These are phyloP conservation scores for Crepidotus variabilis DNA, from an alignment of 768 basidiomycete species.

Conservation along the genomic window DNA sequence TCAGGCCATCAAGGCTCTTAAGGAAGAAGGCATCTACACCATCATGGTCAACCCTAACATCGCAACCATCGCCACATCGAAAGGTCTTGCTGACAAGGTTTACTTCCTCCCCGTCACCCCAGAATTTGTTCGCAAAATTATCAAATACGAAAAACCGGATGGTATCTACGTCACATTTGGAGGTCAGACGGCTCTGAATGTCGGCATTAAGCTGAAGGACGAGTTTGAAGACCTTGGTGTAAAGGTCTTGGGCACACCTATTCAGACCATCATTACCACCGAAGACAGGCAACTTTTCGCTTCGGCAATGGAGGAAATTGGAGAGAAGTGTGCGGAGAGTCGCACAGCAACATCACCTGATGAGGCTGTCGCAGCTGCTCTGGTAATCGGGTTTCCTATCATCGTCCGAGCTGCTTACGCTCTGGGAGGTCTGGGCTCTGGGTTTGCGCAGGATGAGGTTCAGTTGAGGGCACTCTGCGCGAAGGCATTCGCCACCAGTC, in stretches of 20 bases:
- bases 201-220: conserved; percentile 97
- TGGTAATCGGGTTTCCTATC: conserved; percentile 87
- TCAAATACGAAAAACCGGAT: conserved; percentile 98
- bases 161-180: conserved; percentile 99
- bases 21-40: conserved; percentile 98
- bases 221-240: conserved; percentile 90
- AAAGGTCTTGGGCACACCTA: conserved; percentile 93
- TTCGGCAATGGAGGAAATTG: conserved; percentile 90
- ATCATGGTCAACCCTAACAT: conserved; percentile 99
- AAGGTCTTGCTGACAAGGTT: conserved; percentile 97
- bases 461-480: conserved; percentile 85
- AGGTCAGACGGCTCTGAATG: conserved; percentile 94
- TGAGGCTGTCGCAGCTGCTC: conserved; percentile 82
- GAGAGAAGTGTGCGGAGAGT: conserved; percentile 92
- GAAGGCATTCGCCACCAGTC: conserved; percentile 96
- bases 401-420: conserved; percentile 98
- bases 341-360: conserved; percentile 81
- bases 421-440: conserved; percentile 91
- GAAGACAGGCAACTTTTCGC: conserved; percentile 96
- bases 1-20: conserved; percentile 98
- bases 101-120: conserved; percentile 99
- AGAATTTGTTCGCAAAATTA: conserved; percentile 96
- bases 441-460: conserved; percentile 93
- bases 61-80: conserved; percentile 96
- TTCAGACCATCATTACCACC: conserved; percentile 95